Evolutionary conservation across 106 monocot species (phyloP).

Genomic region (Amphibolis antarctica): DNA sequence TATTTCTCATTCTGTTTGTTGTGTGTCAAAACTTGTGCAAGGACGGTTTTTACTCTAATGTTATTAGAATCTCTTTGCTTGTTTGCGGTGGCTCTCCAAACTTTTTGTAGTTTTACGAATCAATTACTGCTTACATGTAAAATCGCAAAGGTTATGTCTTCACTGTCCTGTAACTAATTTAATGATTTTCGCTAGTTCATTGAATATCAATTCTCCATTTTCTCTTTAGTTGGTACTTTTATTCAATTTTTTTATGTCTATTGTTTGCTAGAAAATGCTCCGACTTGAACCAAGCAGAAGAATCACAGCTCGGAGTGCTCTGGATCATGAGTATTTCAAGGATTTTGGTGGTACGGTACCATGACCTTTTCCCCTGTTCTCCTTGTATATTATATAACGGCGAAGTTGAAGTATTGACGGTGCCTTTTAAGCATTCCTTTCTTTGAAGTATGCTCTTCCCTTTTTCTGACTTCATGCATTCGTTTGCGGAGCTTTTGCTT

Average conservation of each 20-base stretch:
- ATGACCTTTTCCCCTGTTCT: slow-evolving; percentile 11
- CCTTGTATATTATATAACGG: slow-evolving; percentile 22
- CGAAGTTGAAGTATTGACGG: neutral
- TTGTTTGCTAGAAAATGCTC: slow-evolving; percentile 66
- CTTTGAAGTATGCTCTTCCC: neutral
- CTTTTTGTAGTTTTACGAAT: too few relatives aligned
- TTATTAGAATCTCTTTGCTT: too few relatives aligned
- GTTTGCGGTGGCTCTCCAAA: too few relatives aligned
- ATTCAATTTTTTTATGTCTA: neutral
- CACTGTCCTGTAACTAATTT: too few relatives aligned
- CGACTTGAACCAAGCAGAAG: slow-evolving; percentile 58
- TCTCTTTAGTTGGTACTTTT: neutral
- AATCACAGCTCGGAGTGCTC: slow-evolving; percentile 71
- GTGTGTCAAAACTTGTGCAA: too few relatives aligned
- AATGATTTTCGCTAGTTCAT: too few relatives aligned
- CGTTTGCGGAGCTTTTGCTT: neutral
- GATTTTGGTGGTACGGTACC: slow-evolving; percentile 52
- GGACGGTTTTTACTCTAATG: too few relatives aligned
- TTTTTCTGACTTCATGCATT: neutral
- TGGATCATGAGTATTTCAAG: slow-evolving; percentile 87
- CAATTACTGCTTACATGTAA: too few relatives aligned
- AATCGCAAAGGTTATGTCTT: too few relatives aligned
- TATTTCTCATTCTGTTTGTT: too few relatives aligned
- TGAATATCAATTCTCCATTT: too few relatives aligned
- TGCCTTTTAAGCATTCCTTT: neutral